A percentile compares a stretch with the other conserved stretches of the same genome.
phyloP scores from a whole-genome alignment of 768 basidiomycete species.

The Tylopilus subfusipes region DNA sequence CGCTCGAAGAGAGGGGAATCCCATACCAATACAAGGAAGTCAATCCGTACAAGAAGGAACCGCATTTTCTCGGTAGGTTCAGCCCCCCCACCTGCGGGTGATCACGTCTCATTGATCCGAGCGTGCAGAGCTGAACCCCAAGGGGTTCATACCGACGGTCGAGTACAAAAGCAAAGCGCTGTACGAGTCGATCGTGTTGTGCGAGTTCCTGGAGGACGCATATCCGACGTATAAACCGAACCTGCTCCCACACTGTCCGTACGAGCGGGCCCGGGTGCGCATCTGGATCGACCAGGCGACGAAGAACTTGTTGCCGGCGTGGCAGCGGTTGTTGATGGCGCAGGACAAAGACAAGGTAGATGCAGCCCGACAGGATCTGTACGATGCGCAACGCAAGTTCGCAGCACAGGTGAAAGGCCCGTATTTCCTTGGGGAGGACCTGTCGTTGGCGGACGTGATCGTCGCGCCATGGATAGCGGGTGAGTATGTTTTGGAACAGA shows the following conservation, averaged over 20 bases:
- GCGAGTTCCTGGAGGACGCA: slow-evolving; percentile 66
- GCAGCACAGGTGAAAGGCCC: slow-evolving; percentile 42
- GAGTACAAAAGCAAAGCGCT: slow-evolving; percentile 50
- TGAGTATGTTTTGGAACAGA: slow-evolving; percentile 47
- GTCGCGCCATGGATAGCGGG: slow-evolving; percentile 54
- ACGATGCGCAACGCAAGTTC: slow-evolving; percentile 36
- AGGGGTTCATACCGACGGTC: slow-evolving; percentile 63
- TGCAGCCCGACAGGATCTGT: slow-evolving; percentile 36
- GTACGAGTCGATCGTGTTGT: slow-evolving; percentile 62
- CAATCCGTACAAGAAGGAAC: slow-evolving; percentile 69
- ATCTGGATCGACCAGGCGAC: slow-evolving; percentile 29
- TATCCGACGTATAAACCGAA: slow-evolving; percentile 40
- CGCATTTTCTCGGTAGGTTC: slow-evolving; percentile 47
- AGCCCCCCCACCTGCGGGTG: too few species aligned
- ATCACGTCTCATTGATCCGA: background rate
- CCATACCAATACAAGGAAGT: slow-evolving; percentile 67
- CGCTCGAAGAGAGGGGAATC: slow-evolving; percentile 61
- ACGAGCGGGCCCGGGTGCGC: slow-evolving; percentile 38
- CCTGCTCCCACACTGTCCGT: slow-evolving; percentile 52
- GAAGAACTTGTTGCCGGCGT: slow-evolving; percentile 51
- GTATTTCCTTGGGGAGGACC: slow-evolving; percentile 54
- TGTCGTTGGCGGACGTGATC: slow-evolving; percentile 50
- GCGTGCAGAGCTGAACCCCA: slow-evolving; percentile 51
- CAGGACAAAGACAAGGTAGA: slow-evolving; percentile 38
- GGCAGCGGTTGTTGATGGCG: slow-evolving; percentile 45